Base-by-base conservation (phyloP, 768 basidiomycete genomes). In the Suillus discolor region DNA sequence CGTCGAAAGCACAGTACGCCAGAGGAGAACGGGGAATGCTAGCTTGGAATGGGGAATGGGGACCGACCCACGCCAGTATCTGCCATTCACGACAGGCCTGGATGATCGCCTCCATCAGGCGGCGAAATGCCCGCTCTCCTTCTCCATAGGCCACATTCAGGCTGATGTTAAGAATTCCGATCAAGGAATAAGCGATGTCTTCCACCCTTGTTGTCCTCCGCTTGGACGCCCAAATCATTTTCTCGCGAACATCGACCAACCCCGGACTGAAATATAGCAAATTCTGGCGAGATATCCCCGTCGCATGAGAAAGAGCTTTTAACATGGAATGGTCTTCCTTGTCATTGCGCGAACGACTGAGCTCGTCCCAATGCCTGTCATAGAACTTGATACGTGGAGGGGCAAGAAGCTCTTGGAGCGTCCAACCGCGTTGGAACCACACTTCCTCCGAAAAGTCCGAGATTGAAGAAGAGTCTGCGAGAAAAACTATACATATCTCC, bases 161-260 rank as follows among this genome's bases (percentile, higher is more conserved):
- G 45, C 62, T 68, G 57, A 74, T 66, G 42, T 75, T 62, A 36
- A 75, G 68, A 31, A 75, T 66, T 6, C 73, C 74, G n/a, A 76
- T 28, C 41, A 75, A 66, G 6, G 67, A 73, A 47, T 74, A 74
- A 20, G 75, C 70, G 16, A 66, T 63, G 15, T 76, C 74, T 64
- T 76, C 75, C 11, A 62, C 51, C 31, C 69, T 71, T 8, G 73
- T 75, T 20, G 75, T 76, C 9, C 57, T 62, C 59, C 75, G 65
- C 38, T 51, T 45, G 1, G 73, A 67, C 2, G 75, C 74, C 75
- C 75, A 72, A 8, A 65, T 54, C 66, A 76, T 66, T 25, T 69
- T 69, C 44, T 73, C 70, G 13, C 65, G 49, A 51, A 73, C 72
- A 23, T 67, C 28, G 39, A 71, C 53, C 36, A 71, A 61, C 36